Conservation (phyloP, 768 basidiomycete species). For the Tricholoma matsutake region DNA sequence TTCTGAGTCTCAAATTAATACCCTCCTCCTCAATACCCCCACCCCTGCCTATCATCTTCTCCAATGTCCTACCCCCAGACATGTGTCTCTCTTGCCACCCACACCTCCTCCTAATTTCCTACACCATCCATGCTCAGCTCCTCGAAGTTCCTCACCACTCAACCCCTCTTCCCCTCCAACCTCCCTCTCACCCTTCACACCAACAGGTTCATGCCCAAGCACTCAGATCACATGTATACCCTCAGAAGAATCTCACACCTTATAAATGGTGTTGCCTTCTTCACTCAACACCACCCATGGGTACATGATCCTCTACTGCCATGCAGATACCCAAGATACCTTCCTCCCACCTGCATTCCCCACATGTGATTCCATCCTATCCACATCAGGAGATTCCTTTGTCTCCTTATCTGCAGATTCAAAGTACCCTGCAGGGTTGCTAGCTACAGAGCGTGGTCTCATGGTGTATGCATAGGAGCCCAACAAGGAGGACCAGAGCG, state of each 20-base stretch:
- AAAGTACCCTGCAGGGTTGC: conserved; percentile 54
- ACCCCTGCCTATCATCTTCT: neutral
- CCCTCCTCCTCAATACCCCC: conserved; percentile 4
- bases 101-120: conserved; percentile 1
- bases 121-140: conserved; percentile 9
- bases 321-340: conserved; percentile 26
- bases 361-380: conserved; percentile 30
- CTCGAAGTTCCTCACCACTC: conserved; percentile 14
- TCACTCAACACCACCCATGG: conserved; percentile 15
- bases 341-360: conserved; percentile 31
- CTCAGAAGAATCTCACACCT: conserved; percentile 19
- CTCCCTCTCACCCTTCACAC: conserved; percentile 20
- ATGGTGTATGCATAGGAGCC: conserved; percentile 56
- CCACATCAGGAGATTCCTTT: conserved; percentile 38
- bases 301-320: conserved; percentile 36
- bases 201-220: conserved; percentile 13
- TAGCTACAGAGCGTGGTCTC: conserved; percentile 30
- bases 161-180: conserved; percentile 9
- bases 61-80: neutral
- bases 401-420: conserved; percentile 56
- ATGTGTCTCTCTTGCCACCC: neutral
- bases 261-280: conserved; percentile 6
- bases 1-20: conserved; percentile 1
- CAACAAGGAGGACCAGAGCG: conserved; percentile 61
- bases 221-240: conserved; percentile 16